phyloP scores from a whole-genome alignment of 768 basidiomycete species.

The Tylopilus felleus region DNA sequence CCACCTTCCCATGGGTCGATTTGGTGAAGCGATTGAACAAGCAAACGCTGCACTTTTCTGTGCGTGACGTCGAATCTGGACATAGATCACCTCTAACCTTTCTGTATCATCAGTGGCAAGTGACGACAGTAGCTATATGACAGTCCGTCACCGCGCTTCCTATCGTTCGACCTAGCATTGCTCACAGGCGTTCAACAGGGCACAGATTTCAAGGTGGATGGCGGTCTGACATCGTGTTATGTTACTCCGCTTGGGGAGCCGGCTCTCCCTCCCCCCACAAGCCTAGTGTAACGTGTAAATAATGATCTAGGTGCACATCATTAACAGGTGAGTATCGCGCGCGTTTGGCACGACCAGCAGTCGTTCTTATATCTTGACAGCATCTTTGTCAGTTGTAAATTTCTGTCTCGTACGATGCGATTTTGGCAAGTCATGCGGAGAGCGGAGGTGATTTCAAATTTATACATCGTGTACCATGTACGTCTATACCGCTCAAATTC shows the following conservation, averaged over 20 bases:
- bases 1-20: slow-evolving; percentile 94
- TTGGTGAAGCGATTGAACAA: slow-evolving; percentile 94
- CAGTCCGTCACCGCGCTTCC: slow-evolving; percentile 48
- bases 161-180: not conserved
- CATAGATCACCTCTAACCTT: slow-evolving; percentile 6
- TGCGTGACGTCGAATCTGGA: slow-evolving; percentile 42
- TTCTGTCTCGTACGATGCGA: not conserved
- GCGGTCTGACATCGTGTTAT: slow-evolving; percentile 89
- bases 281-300: slow-evolving; percentile 47
- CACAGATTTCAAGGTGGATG: slow-evolving; percentile 94
- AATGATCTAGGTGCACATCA: not conserved
- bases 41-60: slow-evolving; percentile 92
- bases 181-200: slow-evolving; percentile 44
- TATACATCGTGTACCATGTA: not conserved
- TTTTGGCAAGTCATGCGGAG: not conserved
- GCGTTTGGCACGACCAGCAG: not conserved
- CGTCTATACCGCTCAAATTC: not conserved
- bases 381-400: not conserved
- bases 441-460: not conserved
- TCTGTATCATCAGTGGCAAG: slow-evolving; percentile 61
- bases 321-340: not conserved
- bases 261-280: slow-evolving; percentile 63
- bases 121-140: slow-evolving; percentile 95
- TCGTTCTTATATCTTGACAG: not conserved
- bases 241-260: slow-evolving; percentile 86